phyloP scores from a whole-genome alignment of 495 filamentous ascomycete species.

The Aspergillus sclerotioniger region DNA sequence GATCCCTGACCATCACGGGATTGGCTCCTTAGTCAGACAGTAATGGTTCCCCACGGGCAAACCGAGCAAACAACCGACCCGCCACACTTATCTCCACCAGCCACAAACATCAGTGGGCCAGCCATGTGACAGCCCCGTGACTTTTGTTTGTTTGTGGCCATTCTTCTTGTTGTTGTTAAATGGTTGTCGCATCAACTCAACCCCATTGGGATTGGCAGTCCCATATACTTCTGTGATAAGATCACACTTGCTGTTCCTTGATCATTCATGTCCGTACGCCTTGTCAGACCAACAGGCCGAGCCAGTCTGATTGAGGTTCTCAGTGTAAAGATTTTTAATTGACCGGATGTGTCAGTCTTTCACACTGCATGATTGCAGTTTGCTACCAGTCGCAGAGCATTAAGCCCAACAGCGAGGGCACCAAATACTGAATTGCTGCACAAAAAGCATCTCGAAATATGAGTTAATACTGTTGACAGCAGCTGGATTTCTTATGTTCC shows the following conservation, averaged over 20 bases:
- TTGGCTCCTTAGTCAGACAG: neutral
- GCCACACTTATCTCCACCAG: neutral
- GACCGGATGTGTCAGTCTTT: no score
- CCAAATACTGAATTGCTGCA: no score
- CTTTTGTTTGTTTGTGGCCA: constrained; percentile 4
- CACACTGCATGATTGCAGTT: no score
- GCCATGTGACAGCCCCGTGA: neutral
- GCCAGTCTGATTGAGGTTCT: no score
- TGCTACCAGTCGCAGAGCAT: no score
- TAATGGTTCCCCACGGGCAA: constrained; percentile 12
- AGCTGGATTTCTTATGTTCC: neutral
- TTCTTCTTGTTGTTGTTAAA: neutral
- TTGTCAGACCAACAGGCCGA: no score
- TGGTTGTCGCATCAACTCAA: constrained; percentile 1
- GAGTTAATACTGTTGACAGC: no score
- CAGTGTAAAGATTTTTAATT: no score
- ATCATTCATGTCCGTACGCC: no score
- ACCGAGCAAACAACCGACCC: constrained; percentile 11
- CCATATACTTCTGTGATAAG: neutral
- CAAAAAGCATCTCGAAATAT: no score
- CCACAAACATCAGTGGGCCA: neutral
- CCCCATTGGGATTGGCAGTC: neutral
- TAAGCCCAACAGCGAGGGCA: no score
- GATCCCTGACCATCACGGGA: neutral
- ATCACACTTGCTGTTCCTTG: no score